Conservation (phyloP, 108 stramenopile species). For the Mayamaea pseudoterrestris region DNA sequence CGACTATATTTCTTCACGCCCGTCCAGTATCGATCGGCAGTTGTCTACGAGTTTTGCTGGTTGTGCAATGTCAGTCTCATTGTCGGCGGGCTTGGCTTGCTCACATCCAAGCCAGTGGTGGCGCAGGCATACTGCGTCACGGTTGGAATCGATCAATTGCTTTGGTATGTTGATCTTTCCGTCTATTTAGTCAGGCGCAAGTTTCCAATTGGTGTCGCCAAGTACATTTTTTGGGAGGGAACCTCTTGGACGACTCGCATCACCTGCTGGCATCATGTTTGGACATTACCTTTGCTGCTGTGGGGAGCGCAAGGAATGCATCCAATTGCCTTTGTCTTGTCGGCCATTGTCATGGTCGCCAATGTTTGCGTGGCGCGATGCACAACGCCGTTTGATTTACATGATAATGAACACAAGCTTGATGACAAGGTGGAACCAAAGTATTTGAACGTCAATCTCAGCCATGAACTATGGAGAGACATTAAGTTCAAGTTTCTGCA, state of each 20-base stretch:
- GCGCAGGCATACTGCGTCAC: conserved; percentile 47
- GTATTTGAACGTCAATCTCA: conserved; percentile 65
- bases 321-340: conserved; percentile 27
- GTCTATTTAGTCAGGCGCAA: conserved; percentile 21
- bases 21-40: conserved; percentile 14
- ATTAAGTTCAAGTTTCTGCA: conserved; percentile 36
- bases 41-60: conserved; percentile 62
- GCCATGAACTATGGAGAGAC: conserved; percentile 61
- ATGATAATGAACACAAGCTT: too few relatives aligned
- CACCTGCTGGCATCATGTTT: conserved; percentile 71
- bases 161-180: conserved; percentile 61
- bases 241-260: conserved; percentile 43
- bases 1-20: conserved; percentile 24
- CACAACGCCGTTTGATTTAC: conserved; percentile 45
- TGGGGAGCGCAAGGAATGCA: conserved; percentile 27
- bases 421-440: conserved; percentile 6
- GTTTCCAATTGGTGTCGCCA: conserved; percentile 63
- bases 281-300: conserved; percentile 70
- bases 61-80: conserved; percentile 54
- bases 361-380: conserved; percentile 46
- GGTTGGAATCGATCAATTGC: conserved; percentile 65
- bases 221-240: conserved; percentile 63
- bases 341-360: conserved; percentile 29
- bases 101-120: conserved; percentile 33
- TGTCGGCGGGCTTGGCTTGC: conserved; percentile 32